Evolutionary conservation across 495 filamentous ascomycete species (phyloP).

Genomic region (Xylaria flabelliformis): DNA sequence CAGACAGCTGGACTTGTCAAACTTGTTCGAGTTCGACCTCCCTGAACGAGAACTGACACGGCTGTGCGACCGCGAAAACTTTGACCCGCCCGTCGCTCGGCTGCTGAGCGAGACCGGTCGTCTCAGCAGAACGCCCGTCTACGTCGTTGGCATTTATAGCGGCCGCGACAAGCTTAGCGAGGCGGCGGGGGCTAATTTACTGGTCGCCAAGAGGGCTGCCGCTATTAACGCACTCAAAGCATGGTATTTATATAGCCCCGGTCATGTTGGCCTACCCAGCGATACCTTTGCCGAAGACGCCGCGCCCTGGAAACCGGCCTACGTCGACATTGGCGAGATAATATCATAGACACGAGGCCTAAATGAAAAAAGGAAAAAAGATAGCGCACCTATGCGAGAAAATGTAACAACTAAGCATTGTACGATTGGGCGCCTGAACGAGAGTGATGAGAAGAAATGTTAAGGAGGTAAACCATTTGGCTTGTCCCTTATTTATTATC

Average conservation of each 20-base stretch:
- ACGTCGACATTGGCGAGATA: slow-evolving; percentile 91
- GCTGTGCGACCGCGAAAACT: slow-evolving; percentile 86
- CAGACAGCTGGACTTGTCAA: slow-evolving; percentile 74
- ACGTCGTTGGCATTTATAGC: slow-evolving; percentile 91
- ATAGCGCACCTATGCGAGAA: slow-evolving; percentile 15
- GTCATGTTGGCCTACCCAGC: slow-evolving; percentile 73
- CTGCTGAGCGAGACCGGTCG: slow-evolving; percentile 89
- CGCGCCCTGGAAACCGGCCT: slow-evolving; percentile 75
- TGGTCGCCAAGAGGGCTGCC: slow-evolving; percentile 78
- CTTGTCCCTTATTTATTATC: neutral
- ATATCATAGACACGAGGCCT: slow-evolving; percentile 59
- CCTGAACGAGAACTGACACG: slow-evolving; percentile 80
- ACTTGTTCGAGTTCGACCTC: slow-evolving; percentile 80
- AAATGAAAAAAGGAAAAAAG: neutral
- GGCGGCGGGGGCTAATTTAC: slow-evolving; percentile 73
- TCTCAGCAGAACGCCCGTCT: slow-evolving; percentile 80
- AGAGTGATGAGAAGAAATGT: neutral
- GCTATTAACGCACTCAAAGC: slow-evolving; percentile 83
- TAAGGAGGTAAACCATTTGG: neutral
- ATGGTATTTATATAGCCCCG: slow-evolving; percentile 95
- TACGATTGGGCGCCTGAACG: slow-evolving; percentile 14
- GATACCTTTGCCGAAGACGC: slow-evolving; percentile 70
- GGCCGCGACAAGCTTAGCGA: slow-evolving; percentile 90
- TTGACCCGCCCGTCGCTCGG: slow-evolving; percentile 85
- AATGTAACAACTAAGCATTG: slow-evolving; percentile 20